Percentiles rank a stretch among this genome's conserved stretches.
Conservation (phyloP, 2,329 filamentous ascomycete species). For the Phialocephala sp. region DNA sequence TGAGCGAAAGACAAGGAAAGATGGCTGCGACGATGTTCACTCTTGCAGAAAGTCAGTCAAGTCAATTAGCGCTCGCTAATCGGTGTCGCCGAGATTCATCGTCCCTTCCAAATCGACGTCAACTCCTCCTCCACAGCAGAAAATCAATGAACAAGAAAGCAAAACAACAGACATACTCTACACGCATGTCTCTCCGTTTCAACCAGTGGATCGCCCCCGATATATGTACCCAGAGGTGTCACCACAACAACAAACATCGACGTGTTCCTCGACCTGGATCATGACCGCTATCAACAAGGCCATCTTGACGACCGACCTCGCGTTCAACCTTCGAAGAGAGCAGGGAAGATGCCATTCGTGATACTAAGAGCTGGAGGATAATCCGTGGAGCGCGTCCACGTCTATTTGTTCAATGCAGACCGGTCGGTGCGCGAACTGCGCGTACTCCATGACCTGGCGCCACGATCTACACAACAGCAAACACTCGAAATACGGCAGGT, state of each 20-base stretch:
- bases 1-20: neutral
- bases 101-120: slow-evolving; percentile 5
- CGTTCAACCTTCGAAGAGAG: neutral
- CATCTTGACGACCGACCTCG: slow-evolving; percentile 8
- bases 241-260: neutral
- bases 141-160: neutral
- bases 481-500: neutral
- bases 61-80: neutral
- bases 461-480: neutral
- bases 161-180: neutral
- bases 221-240: slow-evolving; percentile 1
- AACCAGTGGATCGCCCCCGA: neutral
- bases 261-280: neutral
- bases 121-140: neutral
- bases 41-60: neutral
- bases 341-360: neutral
- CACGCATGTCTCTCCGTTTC: neutral
- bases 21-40: neutral
- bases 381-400: neutral
- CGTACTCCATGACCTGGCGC: neutral
- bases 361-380: neutral
- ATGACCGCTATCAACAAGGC: slow-evolving; percentile 10
- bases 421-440: neutral
- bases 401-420: neutral
- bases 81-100: neutral